phyloP scores from a whole-genome alignment of 805 yeast genomes.

The Starmerella bacillaris region DNA sequence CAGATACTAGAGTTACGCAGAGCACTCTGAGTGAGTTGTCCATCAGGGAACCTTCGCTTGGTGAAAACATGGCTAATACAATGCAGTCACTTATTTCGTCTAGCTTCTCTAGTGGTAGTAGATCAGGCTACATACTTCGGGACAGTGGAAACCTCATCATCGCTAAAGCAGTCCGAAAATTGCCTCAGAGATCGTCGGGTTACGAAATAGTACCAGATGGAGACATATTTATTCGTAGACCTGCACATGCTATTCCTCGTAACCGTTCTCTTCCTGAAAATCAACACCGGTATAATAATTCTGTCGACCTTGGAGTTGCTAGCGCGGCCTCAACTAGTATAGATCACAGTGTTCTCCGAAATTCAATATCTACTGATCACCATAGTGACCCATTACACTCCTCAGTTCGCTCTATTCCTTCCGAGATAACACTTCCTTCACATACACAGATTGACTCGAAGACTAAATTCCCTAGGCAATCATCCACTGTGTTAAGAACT shows the following conservation, averaged over 20 bases:
- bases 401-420: too few relatives aligned
- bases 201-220: conserved; percentile 1
- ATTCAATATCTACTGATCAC: too few relatives aligned
- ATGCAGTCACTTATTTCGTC: conserved; percentile 8
- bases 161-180: conserved; percentile 6
- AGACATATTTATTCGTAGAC: neutral
- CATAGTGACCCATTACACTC: too few relatives aligned
- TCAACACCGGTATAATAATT: neutral
- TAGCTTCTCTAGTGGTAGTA: neutral
- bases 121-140: conserved; percentile 7
- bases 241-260: neutral
- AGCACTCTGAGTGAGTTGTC: too few relatives aligned
- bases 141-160: conserved; percentile 13
- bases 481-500: neutral
- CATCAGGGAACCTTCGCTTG: conserved; percentile 9
- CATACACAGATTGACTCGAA: too few relatives aligned
- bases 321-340: too few relatives aligned
- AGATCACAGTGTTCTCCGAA: too few relatives aligned
- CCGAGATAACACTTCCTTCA: too few relatives aligned
- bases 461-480: neutral
- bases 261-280: neutral
- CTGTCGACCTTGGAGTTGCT: too few relatives aligned
- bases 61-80: conserved; percentile 12
- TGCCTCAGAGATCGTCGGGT: neutral
- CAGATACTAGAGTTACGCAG: too few relatives aligned